These are phyloP conservation scores for Eucalyptus pauciflora DNA, from an alignment of 345 rosid species.

Conservation along the genomic window DNA sequence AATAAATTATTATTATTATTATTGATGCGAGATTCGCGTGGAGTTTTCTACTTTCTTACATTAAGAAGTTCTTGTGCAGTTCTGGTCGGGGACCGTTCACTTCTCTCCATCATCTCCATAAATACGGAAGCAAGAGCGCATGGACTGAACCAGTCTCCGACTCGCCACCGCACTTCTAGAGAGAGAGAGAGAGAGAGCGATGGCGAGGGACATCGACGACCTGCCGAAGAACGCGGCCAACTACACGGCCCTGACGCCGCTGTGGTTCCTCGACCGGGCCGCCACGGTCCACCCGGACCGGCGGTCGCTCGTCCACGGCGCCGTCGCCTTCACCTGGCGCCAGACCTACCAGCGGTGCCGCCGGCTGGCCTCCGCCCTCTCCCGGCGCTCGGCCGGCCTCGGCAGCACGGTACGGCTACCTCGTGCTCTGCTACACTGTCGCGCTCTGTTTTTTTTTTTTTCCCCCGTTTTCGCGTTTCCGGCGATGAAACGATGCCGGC, in stretches of 20 bases:
- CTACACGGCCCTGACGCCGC: constrained; percentile 80
- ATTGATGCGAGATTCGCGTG: neutral
- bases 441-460: neutral
- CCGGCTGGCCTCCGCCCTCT: constrained; percentile 78
- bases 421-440: neutral
- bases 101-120: neutral
- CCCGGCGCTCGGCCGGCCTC: constrained; percentile 39
- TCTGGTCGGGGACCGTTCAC: neutral
- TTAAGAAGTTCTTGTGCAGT: neutral
- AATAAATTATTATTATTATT: too few species aligned
- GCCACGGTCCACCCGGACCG: constrained; percentile 68
- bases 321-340: constrained; percentile 62
- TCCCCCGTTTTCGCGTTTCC: neutral
- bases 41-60: neutral
- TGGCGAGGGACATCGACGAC: constrained; percentile 63
- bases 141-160: neutral
- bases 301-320: constrained; percentile 57
- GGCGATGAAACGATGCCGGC: too few species aligned
- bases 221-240: constrained; percentile 79
- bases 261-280: constrained; percentile 81
- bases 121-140: too few species aligned
- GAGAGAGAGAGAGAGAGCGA: neutral
- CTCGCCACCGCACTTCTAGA: neutral
- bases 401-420: constrained; percentile 50
- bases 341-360: constrained; percentile 81